Conservation (phyloP, 2,329 filamentous ascomycete species). For the Talaromyces piceae region DNA sequence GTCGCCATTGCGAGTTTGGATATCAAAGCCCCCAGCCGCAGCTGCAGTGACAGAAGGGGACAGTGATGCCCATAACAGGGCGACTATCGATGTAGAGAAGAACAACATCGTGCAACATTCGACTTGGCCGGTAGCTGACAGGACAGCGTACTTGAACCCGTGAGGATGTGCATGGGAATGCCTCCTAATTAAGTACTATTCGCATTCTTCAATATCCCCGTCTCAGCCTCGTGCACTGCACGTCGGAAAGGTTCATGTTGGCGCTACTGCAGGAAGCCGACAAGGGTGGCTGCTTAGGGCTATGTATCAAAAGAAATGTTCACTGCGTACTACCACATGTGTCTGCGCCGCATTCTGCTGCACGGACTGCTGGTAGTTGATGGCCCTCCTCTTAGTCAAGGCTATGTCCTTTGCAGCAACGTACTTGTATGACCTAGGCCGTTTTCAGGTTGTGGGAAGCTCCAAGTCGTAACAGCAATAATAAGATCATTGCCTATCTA, state of each 20-base stretch:
- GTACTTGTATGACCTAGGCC: too few relatives aligned
- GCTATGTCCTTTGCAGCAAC: too few relatives aligned
- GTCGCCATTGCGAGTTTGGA: conserved; percentile 4
- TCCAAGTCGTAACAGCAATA: too few relatives aligned
- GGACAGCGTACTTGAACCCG: neutral
- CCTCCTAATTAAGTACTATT: neutral
- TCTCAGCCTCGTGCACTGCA: neutral
- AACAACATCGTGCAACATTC: neutral
- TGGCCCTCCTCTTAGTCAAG: too few relatives aligned
- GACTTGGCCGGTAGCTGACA: neutral
- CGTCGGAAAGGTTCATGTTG: neutral
- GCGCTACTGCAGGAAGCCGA: neutral
- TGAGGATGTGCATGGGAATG: neutral
- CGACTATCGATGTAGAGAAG: neutral
- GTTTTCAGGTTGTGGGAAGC: too few relatives aligned
- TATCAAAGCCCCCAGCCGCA: neutral
- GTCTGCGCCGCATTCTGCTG: neutral
- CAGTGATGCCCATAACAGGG: neutral
- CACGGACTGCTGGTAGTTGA: neutral
- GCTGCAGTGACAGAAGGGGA: neutral
- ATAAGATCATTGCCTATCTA: too few relatives aligned
- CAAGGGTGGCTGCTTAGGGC: neutral
- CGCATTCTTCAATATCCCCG: neutral
- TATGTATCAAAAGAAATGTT: neutral
- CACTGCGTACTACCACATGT: too few relatives aligned